phyloP scores from a whole-genome alignment of 495 filamentous ascomycete genomes.

The Daldinia bambusicola region DNA sequence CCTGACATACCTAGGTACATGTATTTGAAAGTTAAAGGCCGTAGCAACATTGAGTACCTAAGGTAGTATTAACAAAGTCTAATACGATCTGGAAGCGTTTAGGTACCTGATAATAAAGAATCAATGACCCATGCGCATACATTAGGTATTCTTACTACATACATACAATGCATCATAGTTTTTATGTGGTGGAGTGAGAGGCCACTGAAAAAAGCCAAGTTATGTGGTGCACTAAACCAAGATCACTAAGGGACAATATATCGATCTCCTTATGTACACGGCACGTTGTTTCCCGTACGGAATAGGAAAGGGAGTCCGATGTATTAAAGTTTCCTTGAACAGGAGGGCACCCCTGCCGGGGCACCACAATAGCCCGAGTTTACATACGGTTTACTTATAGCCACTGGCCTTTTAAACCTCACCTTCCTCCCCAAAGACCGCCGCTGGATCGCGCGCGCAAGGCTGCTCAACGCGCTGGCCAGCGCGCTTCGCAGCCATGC shows the following conservation, averaged over 20 bases:
- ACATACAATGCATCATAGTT: background rate
- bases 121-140: background rate
- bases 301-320: slow-evolving; percentile 37
- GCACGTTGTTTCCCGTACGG: slow-evolving; percentile 30
- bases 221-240: slow-evolving; percentile 23
- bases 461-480: no score
- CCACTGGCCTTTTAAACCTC: no score
- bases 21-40: no score
- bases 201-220: slow-evolving; percentile 3
- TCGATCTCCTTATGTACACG: slow-evolving; percentile 27
- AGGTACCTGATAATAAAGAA: background rate
- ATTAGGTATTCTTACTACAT: background rate
- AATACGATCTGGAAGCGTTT: background rate
- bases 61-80: no score
- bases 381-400: no score
- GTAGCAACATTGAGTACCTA: no score
- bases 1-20: no score
- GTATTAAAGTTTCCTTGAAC: slow-evolving; percentile 13
- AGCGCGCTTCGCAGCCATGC: no score
- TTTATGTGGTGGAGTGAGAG: background rate
- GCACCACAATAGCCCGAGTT: no score
- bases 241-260: slow-evolving; percentile 31
- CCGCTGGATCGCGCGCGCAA: no score
- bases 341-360: no score
- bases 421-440: no score